These are phyloP conservation scores for Candida silvatica DNA, from an alignment of 805 yeast genomes.

Conservation along the genomic window DNA sequence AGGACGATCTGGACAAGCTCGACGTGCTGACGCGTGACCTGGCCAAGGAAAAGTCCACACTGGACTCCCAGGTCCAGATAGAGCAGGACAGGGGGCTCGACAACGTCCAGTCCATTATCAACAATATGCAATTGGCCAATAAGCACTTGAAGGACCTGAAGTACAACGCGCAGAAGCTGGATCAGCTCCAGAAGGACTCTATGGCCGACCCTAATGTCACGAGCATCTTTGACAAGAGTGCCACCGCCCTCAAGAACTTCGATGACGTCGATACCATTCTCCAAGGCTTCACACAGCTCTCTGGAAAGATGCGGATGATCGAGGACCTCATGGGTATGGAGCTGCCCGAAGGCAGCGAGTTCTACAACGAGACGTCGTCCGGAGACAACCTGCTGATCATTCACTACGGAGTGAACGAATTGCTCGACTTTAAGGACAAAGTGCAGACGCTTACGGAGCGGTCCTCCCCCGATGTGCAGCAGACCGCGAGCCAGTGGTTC, in stretches of 20 bases:
- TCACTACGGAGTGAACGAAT: constrained; percentile 62
- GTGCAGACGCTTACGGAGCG: constrained; percentile 42
- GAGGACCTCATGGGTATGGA: constrained; percentile 44
- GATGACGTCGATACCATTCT: constrained; percentile 59
- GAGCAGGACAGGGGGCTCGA: constrained; percentile 45
- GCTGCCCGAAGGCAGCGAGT: constrained; percentile 12
- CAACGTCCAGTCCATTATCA: constrained; percentile 15
- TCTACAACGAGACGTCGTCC: constrained; percentile 28
- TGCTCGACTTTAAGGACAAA: constrained; percentile 75
- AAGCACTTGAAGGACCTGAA: constrained; percentile 43
- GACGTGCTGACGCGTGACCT: constrained; percentile 45
- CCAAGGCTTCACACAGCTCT: constrained; percentile 50
- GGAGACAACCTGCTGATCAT: constrained; percentile 52
- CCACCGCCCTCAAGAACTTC: constrained; percentile 64
- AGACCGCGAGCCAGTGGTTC: constrained; percentile 53
- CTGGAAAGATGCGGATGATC: constrained; percentile 39
- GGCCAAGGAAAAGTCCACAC: constrained; percentile 58
- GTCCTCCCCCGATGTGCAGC: constrained; percentile 52
- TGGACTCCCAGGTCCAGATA: constrained; percentile 67
- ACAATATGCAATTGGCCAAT: constrained; percentile 21
- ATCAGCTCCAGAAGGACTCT: constrained; percentile 37
- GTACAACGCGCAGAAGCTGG: constrained; percentile 23
- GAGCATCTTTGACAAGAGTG: constrained; percentile 57
- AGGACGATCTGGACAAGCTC: constrained; percentile 46
- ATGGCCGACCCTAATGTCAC: constrained; percentile 55